Evolutionary conservation across 306 rosid genomes (phyloP).

Genomic region (Fagus sylvatica): DNA sequence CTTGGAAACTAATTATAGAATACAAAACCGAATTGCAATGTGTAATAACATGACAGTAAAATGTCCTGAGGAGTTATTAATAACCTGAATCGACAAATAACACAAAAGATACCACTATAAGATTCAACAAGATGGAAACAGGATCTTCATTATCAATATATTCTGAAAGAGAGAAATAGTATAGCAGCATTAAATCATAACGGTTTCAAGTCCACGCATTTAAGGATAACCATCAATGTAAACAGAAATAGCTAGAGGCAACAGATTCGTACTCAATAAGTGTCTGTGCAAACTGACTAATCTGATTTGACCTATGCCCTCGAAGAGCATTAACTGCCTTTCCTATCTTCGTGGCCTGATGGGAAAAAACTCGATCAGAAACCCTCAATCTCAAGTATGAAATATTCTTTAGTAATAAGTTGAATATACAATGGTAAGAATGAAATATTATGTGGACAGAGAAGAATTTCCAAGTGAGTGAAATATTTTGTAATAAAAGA

Average conservation of each 20-base stretch:
- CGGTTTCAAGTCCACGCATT: not conserved
- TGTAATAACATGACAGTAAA: not conserved
- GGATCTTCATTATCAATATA: not conserved
- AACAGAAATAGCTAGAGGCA: not conserved
- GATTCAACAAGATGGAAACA: not conserved
- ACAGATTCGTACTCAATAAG: slow-evolving; percentile 14
- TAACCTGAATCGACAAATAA: not conserved
- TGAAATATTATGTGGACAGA: not conserved
- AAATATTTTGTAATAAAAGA: not conserved
- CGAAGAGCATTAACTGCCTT: slow-evolving; percentile 12
- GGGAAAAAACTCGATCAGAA: slow-evolving; percentile 4
- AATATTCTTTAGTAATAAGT: not conserved
- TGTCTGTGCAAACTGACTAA: slow-evolving; percentile 7
- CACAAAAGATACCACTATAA: not conserved
- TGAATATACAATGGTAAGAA: not conserved
- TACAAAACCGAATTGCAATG: not conserved
- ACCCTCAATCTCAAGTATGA: not conserved
- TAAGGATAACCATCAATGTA: not conserved
- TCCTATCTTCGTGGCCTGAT: slow-evolving; percentile 33
- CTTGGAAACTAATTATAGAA: not conserved
- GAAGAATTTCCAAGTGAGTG: not conserved
- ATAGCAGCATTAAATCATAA: not conserved
- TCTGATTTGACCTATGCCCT: slow-evolving; percentile 27
- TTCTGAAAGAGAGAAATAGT: not conserved
- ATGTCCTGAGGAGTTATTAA: not conserved